Base-by-base conservation (phyloP, 768 basidiomycete genomes). In the Lentinula boryana region DNA sequence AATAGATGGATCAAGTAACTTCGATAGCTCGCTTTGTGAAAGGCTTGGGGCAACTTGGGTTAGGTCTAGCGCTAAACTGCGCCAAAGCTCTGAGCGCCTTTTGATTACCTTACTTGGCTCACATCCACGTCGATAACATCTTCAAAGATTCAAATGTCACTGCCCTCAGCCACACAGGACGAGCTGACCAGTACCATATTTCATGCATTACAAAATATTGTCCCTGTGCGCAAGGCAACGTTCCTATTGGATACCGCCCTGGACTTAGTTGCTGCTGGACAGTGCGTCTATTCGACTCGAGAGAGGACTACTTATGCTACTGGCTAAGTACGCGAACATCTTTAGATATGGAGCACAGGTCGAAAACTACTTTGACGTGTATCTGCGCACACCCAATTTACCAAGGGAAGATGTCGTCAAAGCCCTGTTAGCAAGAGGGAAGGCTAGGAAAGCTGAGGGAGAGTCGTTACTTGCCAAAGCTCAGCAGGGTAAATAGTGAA, bases 311-410 rank as follows among this genome's bases (percentile, higher is more conserved):
- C 27, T 4, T 35, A 9, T 54, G 32, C 33, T 54, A 27, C 18
- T 3, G 46, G 46, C 46, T 48, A 48, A 48, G 21, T 57, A 43
- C 36, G 54, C 51, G 57, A 18, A 54, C 60, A 56, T 52, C 59
- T 54, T 33, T 63, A 88, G 86, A 65, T 87, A 86, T 74, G 85
- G 84, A 15, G 72, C 76, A 43, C 80, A 85, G 32, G 86, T 87
- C 31, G 86, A 87, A 69, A 81, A 78, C 51, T 87, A 85, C 66
- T 66, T 88, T 27, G 86, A 89, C 15, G 84, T 87, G 16, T 88
- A 86, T 66, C 68, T 89, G 50, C 75, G 78, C 59, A 87, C 85
- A 15, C 85, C 86, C 0, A 79, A 82, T 52, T 69, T 89, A 15
- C 70, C 81, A 23, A 77, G 74, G 52, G 73, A 74, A 49, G 80